These are phyloP conservation scores for Leishmania amazonensis DNA, from an alignment of 208 protist genomes.

Conservation along the genomic window DNA sequence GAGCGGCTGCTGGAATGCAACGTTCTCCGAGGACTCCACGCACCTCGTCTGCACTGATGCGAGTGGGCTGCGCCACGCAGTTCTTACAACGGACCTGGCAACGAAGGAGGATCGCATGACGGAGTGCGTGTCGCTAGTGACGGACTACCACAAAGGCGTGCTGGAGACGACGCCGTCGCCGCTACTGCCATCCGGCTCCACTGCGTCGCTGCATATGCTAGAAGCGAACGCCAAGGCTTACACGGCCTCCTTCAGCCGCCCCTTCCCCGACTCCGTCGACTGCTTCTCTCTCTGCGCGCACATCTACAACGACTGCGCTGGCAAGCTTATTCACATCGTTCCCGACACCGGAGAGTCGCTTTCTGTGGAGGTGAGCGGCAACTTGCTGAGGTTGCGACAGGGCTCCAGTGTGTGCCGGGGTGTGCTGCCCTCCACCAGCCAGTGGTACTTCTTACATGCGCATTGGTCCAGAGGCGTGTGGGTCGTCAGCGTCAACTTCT, in stretches of 20 bases:
- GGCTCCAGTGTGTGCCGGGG: conserved; percentile 53
- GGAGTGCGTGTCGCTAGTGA: conserved; percentile 47
- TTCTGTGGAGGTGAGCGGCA: conserved; percentile 38
- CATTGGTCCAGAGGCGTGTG: conserved; percentile 72
- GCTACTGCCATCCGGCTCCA: conserved; percentile 51
- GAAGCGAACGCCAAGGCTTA: conserved; percentile 16
- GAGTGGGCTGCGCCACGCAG: conserved; percentile 53
- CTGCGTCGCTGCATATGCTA: conserved; percentile 35
- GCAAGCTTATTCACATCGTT: conserved; percentile 51
- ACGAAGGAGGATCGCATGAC: conserved; percentile 45
- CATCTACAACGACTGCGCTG: conserved; percentile 64
- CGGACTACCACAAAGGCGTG: conserved; percentile 37
- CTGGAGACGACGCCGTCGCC: conserved; percentile 55
- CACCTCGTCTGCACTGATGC: conserved; percentile 60
- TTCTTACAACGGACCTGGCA: conserved; percentile 45
- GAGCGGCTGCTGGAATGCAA: conserved; percentile 53
- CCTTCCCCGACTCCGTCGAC: conserved; percentile 40
- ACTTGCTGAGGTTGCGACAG: conserved; percentile 48
- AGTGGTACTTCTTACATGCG: conserved; percentile 71
- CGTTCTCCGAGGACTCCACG: conserved; percentile 64
- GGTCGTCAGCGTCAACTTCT: conserved; percentile 62
- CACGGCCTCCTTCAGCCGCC: conserved; percentile 21
- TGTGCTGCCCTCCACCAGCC: conserved; percentile 37
- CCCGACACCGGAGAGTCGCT: conserved; percentile 36
- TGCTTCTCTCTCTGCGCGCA: conserved; percentile 65